Evolutionary conservation across 495 filamentous ascomycete species (phyloP), one percentile per base, ranked within the genome.

Genomic region (Letharia lupina): DNA sequence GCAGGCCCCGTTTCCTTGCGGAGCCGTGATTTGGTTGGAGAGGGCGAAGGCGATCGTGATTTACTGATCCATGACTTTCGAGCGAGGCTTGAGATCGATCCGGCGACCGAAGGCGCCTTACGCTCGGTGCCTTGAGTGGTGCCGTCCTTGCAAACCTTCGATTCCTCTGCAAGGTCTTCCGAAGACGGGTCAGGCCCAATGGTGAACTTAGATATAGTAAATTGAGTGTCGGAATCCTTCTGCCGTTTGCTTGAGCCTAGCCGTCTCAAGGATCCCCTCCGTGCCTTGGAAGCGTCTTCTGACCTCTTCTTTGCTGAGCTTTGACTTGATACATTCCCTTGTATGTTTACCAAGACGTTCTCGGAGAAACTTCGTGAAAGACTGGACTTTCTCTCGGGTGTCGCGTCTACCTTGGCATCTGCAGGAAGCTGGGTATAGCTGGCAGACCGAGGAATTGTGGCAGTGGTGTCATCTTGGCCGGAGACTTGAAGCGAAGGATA

Each of bases 1-100:
- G 16, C 39, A 7, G 5, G 57, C 52, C 45, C 41, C 56, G 39
- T 35, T 71, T 76, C 47, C 40, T 54, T 62, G 9, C 50, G 41
- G 75, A 12, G 71, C 10, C 48, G 60, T 54, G 71, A 72, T 66
- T 77, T 80, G 3, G 48, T 64, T 37, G 76, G 73, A 20, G 77
- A 77, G 18, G 87, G 86, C 31, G 87, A 86, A 57, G 83, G 78
- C 42, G 86, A 86, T 13, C 82, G 79, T 31, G 87, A 88, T 54
- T 75, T 77, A 12, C 83, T 76, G 18, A 83, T 82, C 87, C 88
- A 91, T 56, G 88, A 86, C 71, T 83, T 84, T 67, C 82, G 83
- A 16, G 87, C 85, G 68, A 90, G 81, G 66, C 78, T 85, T 65
- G 85, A 83, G 70, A 91, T 81, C 39, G 87, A 83, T 52, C 85